phyloP scores from a whole-genome alignment of 2,329 filamentous ascomycete species.

The Dactylellina parvicollis region DNA sequence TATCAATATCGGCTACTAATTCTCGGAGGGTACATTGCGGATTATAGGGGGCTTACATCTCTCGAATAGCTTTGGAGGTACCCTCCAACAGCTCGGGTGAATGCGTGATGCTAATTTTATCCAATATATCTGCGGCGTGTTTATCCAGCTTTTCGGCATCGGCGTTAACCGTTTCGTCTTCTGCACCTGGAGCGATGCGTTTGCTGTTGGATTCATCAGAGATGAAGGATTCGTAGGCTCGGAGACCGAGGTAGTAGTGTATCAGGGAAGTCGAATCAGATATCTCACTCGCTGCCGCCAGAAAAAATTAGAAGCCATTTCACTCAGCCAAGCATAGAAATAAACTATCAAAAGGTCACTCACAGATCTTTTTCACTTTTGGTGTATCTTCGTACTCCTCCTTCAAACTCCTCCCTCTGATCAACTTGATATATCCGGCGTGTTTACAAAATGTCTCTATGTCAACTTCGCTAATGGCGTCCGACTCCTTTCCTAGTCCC shows the following conservation, averaged over 20 bases:
- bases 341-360: constrained; percentile 66
- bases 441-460: constrained; percentile 96
- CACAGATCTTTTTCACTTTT: constrained; percentile 63
- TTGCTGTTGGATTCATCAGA: constrained; percentile 26
- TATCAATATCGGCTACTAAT: not conserved
- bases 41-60: constrained; percentile 61
- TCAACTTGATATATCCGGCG: constrained; percentile 88
- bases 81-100: constrained; percentile 65
- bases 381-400: constrained; percentile 60
- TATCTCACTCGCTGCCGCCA: constrained; percentile 47
- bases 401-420: constrained; percentile 71
- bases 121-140: constrained; percentile 23
- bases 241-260: constrained; percentile 74
- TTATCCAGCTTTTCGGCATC: constrained; percentile 51
- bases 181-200: constrained; percentile 52
- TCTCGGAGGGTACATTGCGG: not conserved
- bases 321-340: not conserved
- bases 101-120: constrained; percentile 57
- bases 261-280: constrained; percentile 69
- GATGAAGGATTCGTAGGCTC: constrained; percentile 56
- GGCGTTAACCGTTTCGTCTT: constrained; percentile 44
- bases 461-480: constrained; percentile 72
- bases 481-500: constrained; percentile 64
- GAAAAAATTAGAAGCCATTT: not conserved
- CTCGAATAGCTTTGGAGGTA: constrained; percentile 65